Evolutionary conservation across 148 eudicot genomes (phyloP).

Genomic region (Rhododendron kiyosumense): DNA sequence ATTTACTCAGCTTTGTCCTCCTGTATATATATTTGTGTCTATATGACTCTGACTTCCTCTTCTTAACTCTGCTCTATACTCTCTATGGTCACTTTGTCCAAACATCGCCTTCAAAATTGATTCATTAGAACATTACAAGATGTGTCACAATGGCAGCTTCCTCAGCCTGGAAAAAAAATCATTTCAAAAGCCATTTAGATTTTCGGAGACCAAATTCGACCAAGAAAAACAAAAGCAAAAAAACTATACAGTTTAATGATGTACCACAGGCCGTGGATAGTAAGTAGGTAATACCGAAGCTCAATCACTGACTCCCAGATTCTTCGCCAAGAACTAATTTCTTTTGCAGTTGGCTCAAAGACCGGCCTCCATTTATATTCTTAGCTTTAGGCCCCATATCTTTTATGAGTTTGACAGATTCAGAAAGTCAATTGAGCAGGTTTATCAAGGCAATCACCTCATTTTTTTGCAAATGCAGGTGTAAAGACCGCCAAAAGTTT

Average conservation of each 20-base stretch:
- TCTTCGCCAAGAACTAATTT: constrained; percentile 22
- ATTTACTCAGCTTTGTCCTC: neutral
- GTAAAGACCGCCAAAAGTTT: no score
- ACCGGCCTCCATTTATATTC: no score
- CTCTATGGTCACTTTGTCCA: neutral
- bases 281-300: constrained; percentile 22
- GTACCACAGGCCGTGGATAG: neutral
- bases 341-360: constrained; percentile 15
- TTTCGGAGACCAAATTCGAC: neutral
- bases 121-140: neutral
- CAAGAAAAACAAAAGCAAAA: neutral
- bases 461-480: no score
- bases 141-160: constrained; percentile 7
- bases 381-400: no score
- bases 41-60: neutral
- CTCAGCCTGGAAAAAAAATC: constrained; percentile 4
- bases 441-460: no score
- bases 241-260: neutral
- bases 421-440: no score
- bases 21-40: neutral
- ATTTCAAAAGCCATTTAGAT: neutral
- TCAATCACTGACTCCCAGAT: constrained; percentile 25
- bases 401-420: no score
- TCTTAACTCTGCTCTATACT: neutral
- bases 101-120: constrained; percentile 4